Percentiles rank a stretch among this genome's conserved stretches.
These are phyloP conservation scores for Handroanthus guayacan DNA, from an alignment of 257 asterid genomes.

Conservation along the genomic window DNA sequence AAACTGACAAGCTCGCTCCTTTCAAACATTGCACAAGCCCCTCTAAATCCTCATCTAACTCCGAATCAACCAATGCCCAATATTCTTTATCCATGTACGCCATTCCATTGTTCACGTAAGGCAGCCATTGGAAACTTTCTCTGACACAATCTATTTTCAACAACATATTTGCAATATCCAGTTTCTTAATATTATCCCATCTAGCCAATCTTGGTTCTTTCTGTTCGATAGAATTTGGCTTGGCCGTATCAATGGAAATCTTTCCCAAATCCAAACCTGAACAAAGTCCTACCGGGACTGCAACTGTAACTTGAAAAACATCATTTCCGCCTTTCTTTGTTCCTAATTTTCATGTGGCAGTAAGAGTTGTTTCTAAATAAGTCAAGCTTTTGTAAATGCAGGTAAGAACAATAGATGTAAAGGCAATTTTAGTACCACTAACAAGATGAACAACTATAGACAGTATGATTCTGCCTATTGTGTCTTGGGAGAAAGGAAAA, in stretches of 20 bases:
- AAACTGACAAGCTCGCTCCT: conserved; percentile 46
- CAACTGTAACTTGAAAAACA: conserved; percentile 2
- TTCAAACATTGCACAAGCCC: conserved; percentile 36
- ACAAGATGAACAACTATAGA: conserved; percentile 36
- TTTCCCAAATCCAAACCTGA: conserved; percentile 61
- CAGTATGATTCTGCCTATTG: background rate
- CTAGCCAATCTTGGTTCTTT: conserved; percentile 45
- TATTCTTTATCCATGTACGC: conserved; percentile 29
- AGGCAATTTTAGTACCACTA: conserved; percentile 35
- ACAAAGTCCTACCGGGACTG: conserved; percentile 38
- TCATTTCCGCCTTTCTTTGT: background rate
- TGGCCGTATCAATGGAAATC: conserved; percentile 37
- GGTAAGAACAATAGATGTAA: conserved; percentile 45
- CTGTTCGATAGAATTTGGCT: background rate
- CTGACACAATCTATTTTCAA: conserved; percentile 23
- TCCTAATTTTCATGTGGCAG: background rate
- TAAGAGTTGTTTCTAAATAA: conserved; percentile 19
- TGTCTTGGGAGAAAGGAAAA: conserved; percentile 13
- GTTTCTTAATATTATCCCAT: conserved; percentile 41
- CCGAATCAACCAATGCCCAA: conserved; percentile 26
- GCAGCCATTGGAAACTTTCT: conserved; percentile 43
- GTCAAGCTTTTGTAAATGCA: conserved; percentile 33
- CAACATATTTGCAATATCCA: background rate
- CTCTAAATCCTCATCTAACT: conserved; percentile 31
- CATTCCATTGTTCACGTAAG: conserved; percentile 32